phyloP scores from a whole-genome alignment of 495 filamentous ascomycete species.

The Penicillium crystallinum region DNA sequence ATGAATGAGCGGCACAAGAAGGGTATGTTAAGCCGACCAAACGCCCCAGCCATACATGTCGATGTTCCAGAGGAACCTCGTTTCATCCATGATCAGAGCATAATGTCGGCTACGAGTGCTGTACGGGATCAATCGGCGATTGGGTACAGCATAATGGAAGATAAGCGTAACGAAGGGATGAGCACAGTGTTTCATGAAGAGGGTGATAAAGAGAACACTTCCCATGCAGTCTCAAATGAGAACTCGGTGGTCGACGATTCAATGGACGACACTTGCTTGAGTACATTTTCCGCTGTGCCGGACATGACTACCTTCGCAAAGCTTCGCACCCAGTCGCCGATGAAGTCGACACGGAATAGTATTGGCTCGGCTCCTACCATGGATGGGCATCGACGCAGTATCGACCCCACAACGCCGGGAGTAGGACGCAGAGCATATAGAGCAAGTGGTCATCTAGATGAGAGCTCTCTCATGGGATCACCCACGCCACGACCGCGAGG shows the following conservation, averaged over 20 bases:
- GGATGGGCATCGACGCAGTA: slow-evolving; percentile 14
- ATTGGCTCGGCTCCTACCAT: slow-evolving; percentile 22
- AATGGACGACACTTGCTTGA: slow-evolving; percentile 79
- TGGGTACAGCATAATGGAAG: slow-evolving; percentile 36
- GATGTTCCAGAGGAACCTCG: slow-evolving; percentile 30
- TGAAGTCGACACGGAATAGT: slow-evolving; percentile 36
- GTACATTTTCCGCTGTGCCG: slow-evolving; percentile 79
- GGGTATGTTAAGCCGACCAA: slow-evolving; percentile 21
- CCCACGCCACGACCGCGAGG: slow-evolving; percentile 57
- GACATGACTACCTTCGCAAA: slow-evolving; percentile 83
- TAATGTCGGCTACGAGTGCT: slow-evolving; percentile 13
- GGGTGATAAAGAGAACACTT: slow-evolving; percentile 22
- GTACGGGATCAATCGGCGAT: slow-evolving; percentile 20
- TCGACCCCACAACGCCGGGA: slow-evolving; percentile 33
- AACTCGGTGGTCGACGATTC: slow-evolving; percentile 28
- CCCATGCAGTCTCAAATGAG: slow-evolving; percentile 13
- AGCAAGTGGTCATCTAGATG: slow-evolving; percentile 30
- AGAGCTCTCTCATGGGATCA: slow-evolving; percentile 41
- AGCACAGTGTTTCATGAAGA: slow-evolving; percentile 37
- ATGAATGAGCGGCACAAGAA: slow-evolving; percentile 30
- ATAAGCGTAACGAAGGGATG: slow-evolving; percentile 41
- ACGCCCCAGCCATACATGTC: slow-evolving; percentile 25
- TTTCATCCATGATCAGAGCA: slow-evolving; percentile 20
- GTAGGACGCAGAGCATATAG: slow-evolving; percentile 27
- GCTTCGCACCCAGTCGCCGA: slow-evolving; percentile 54